phyloP scores from a whole-genome alignment of 2,329 filamentous ascomycete genomes.

The Alternaria ethzedia region DNA sequence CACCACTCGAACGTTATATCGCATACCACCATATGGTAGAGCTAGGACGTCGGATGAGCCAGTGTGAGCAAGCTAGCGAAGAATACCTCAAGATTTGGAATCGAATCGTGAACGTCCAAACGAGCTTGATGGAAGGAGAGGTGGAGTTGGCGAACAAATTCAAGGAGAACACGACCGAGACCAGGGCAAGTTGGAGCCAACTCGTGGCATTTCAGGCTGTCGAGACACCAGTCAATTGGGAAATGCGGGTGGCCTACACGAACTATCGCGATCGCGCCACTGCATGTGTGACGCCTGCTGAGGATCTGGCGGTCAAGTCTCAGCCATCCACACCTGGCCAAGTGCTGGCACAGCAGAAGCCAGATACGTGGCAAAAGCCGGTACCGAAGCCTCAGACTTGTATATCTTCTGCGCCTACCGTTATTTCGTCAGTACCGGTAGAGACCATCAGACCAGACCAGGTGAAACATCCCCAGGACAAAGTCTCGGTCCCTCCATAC shows the following conservation, averaged over 20 bases:
- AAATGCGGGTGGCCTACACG: too few relatives aligned
- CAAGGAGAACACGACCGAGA: too few relatives aligned
- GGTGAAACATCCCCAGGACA: neutral
- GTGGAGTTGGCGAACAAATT: neutral
- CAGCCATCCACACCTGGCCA: neutral
- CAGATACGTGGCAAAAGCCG: neutral
- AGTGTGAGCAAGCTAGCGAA: neutral
- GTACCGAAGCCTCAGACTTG: neutral
- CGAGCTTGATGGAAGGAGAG: neutral
- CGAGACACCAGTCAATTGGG: too few relatives aligned
- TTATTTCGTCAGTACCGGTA: too few relatives aligned
- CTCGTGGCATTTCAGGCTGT: too few relatives aligned
- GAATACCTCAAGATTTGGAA: too few relatives aligned
- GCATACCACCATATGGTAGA: neutral
- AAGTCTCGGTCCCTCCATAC: neutral
- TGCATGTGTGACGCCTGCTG: too few relatives aligned
- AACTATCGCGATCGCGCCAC: too few relatives aligned
- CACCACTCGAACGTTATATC: neutral
- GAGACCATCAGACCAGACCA: neutral
- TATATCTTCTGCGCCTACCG: fast-evolving
- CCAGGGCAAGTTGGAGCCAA: too few relatives aligned
- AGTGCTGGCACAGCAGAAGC: neutral
- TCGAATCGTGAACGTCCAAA: neutral
- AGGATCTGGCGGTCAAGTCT: too few relatives aligned
- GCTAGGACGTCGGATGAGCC: neutral